A percentile compares a stretch with the other conserved stretches of the same genome.
phyloP scores from a whole-genome alignment of 1,139 yeast species.

The Magnusiomyces magnusii region DNA sequence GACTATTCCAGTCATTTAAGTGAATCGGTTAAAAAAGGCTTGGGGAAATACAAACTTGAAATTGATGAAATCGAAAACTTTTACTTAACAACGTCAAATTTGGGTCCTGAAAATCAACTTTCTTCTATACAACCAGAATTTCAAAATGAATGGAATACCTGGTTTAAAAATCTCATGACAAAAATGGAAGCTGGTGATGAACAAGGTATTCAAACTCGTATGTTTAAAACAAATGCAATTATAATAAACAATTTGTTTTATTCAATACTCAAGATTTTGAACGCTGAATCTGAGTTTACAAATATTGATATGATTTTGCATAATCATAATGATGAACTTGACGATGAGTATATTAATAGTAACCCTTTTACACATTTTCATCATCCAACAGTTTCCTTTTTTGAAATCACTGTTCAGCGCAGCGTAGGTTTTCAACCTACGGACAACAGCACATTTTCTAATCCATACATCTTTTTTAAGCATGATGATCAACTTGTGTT shows the following conservation, averaged over 20 bases:
- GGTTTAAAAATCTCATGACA: not conserved
- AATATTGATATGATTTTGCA: not conserved
- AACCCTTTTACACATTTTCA: constrained; percentile 7
- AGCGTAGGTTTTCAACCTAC: constrained; percentile 64
- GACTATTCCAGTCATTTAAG: not conserved
- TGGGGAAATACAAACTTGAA: not conserved
- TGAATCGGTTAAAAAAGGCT: not conserved
- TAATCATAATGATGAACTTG: constrained; percentile 9
- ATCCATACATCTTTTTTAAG: constrained; percentile 65
- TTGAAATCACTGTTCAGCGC: constrained; percentile 41
- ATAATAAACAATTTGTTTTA: constrained; percentile 64
- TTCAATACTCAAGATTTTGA: constrained; percentile 32
- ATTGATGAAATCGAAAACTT: not conserved
- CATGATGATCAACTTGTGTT: constrained; percentile 51
- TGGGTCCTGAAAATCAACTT: not conserved
- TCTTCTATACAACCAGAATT: not conserved
- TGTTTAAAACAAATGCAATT: constrained; percentile 29
- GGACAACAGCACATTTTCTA: constrained; percentile 80
- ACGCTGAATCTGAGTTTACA: not conserved
- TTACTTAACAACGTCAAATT: no score
- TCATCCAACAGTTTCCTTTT: not conserved
- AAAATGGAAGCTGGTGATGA: not conserved
- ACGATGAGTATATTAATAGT: no score
- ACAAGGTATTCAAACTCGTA: not conserved
- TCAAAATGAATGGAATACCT: not conserved